A percentile compares a stretch with the other conserved stretches of the same genome.
These are phyloP conservation scores for Alternaria sp. DNA, from an alignment of 2,329 filamentous ascomycete genomes.

Conservation along the genomic window DNA sequence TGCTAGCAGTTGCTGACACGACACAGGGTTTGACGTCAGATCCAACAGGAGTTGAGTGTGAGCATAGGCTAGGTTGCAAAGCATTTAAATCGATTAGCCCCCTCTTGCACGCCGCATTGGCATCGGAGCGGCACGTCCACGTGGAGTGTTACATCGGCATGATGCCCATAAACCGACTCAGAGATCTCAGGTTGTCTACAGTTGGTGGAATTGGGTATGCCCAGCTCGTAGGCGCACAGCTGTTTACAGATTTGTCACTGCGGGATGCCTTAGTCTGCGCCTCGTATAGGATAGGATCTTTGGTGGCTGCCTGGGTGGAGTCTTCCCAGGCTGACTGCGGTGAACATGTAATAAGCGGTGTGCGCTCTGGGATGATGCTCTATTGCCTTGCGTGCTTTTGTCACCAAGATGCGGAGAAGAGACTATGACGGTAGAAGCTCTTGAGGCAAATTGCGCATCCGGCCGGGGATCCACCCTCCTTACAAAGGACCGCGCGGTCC, in stretches of 20 bases:
- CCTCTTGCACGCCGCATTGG: background rate
- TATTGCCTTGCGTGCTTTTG: background rate
- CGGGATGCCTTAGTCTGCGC: background rate
- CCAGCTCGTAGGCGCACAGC: background rate
- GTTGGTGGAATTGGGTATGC: background rate
- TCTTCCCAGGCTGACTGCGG: background rate
- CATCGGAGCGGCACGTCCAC: background rate
- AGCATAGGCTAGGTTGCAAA: background rate
- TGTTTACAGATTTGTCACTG: conserved; percentile 7
- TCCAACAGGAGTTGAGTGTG: background rate
- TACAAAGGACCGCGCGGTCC: background rate
- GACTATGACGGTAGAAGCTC: background rate
- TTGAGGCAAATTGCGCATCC: background rate
- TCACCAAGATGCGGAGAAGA: background rate
- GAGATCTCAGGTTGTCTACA: background rate
- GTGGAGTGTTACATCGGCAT: background rate
- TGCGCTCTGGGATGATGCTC: background rate
- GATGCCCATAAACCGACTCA: background rate
- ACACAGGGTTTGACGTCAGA: background rate
- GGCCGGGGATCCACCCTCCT: background rate
- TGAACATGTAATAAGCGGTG: background rate
- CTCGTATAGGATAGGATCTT: background rate
- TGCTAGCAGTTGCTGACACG: background rate
- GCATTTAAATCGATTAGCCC: background rate
- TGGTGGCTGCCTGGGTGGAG: background rate